Percentiles rank a stretch among this genome's conserved stretches.
Evolutionary conservation across 495 filamentous ascomycete genomes (phyloP).

Genomic region (Aspergillus asperescens): DNA sequence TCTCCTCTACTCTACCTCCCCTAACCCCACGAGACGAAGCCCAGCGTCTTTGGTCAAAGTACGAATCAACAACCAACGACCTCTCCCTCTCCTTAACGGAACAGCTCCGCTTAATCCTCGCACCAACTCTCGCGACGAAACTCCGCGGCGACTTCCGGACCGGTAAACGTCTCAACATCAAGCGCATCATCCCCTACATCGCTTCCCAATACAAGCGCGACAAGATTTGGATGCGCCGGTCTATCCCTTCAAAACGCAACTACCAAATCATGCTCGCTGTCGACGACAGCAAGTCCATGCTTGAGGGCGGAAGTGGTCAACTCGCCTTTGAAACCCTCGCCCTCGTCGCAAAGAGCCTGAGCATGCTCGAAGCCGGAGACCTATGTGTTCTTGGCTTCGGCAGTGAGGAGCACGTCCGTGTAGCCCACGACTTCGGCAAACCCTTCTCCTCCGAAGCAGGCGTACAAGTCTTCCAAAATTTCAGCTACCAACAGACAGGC

Average conservation of each 20-base stretch:
- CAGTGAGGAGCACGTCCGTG: conserved; percentile 61
- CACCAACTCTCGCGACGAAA: conserved; percentile 90
- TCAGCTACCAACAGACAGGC: conserved; percentile 75
- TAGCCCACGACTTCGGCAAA: conserved; percentile 82
- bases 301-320: conserved; percentile 58
- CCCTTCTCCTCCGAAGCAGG: conserved; percentile 82
- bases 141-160: conserved; percentile 96
- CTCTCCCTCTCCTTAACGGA: conserved; percentile 85
- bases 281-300: conserved; percentile 93
- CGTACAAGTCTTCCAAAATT: conserved; percentile 71
- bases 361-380: conserved; percentile 89
- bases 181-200: conserved; percentile 98
- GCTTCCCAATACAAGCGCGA: conserved; percentile 95
- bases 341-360: conserved; percentile 76
- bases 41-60: conserved; percentile 74
- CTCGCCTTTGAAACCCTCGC: conserved; percentile 90
- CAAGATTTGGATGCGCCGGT: conserved; percentile 98
- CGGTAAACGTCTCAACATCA: conserved; percentile 97
- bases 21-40: conserved; percentile 54
- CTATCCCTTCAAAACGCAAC: conserved; percentile 81
- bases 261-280: conserved; percentile 98
- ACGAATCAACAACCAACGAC: conserved; percentile 75
- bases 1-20: conserved; percentile 44
- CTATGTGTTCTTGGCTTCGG: conserved; percentile 88
- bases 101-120: conserved; percentile 90